Conservation (phyloP, 345 rosid species). For the Salix suchowensis region DNA sequence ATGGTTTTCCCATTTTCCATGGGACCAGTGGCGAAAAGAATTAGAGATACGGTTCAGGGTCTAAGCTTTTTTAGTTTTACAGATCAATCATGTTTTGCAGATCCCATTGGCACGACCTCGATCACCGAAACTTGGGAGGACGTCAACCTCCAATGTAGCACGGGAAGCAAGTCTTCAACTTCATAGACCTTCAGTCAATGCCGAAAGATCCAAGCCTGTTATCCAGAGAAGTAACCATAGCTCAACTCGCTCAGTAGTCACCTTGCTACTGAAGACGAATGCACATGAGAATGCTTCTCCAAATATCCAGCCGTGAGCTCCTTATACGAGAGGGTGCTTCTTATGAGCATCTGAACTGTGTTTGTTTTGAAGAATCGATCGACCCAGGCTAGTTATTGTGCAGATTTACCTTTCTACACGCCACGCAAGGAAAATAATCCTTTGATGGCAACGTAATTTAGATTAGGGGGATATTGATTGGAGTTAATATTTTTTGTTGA, state of each 20-base stretch:
- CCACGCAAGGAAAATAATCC: neutral
- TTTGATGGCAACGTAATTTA: neutral
- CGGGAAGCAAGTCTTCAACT: constrained; percentile 34
- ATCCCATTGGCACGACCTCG: constrained; percentile 32
- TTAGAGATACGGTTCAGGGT: neutral
- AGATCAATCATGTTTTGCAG: constrained; percentile 33
- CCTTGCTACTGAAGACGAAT: constrained; percentile 33
- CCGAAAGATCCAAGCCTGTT: constrained; percentile 29
- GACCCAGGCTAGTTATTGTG: neutral
- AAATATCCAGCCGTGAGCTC: constrained; percentile 43
- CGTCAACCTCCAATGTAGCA: constrained; percentile 25
- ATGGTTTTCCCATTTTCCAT: neutral
- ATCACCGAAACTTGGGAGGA: constrained; percentile 48
- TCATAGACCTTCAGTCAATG: constrained; percentile 34
- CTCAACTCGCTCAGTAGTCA: constrained; percentile 24
- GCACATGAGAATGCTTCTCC: constrained; percentile 68
- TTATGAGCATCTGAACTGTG: neutral
- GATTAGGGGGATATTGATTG: neutral
- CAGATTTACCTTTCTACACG: constrained; percentile 10
- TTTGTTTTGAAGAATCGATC: neutral
- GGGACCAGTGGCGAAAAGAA: neutral
- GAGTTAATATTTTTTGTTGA: neutral
- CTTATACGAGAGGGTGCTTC: neutral
- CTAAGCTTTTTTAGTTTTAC: neutral
- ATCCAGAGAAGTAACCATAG: constrained; percentile 31